Evolutionary conservation across 345 rosid species (phyloP).

Genomic region (Moricandia moricandioides): DNA sequence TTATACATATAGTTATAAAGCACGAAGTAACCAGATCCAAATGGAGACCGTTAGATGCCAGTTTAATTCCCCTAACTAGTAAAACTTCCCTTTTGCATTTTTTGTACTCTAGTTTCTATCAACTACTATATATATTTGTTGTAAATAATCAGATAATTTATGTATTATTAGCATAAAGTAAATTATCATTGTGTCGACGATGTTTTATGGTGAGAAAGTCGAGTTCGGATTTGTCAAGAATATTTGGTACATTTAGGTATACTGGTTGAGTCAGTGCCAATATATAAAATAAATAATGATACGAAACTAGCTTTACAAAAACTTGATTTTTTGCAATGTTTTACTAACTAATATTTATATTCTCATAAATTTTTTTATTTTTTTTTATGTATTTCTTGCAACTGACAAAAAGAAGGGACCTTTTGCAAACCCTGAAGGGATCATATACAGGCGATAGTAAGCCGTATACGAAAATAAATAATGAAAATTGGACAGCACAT

Average conservation of each 20-base stretch:
- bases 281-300: not conserved
- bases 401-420: slow-evolving; percentile 20
- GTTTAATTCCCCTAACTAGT: slow-evolving; percentile 60
- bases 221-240: not conserved
- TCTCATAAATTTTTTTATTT: not conserved
- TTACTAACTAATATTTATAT: not conserved
- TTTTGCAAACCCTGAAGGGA: slow-evolving; percentile 11
- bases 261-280: not conserved
- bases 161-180: not conserved
- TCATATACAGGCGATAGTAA: not conserved
- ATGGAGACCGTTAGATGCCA: slow-evolving; percentile 57
- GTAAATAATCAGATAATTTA: not conserved
- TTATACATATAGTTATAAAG: slow-evolving; percentile 10
- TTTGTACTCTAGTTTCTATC: slow-evolving; percentile 40
- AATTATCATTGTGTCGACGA: not conserved
- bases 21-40: slow-evolving; percentile 32
- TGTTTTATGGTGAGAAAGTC: not conserved
- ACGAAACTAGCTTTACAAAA: not conserved
- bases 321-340: not conserved
- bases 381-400: not conserved
- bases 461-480: not conserved
- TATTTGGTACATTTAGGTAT: not conserved
- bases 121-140: not conserved
- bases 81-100: slow-evolving; percentile 42
- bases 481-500: slow-evolving; percentile 1